Percentiles rank a stretch among this genome's conserved stretches.
These are phyloP conservation scores for Desmodesmus armatus DNA, from an alignment of 139 green algal species.

Conservation along the genomic window DNA sequence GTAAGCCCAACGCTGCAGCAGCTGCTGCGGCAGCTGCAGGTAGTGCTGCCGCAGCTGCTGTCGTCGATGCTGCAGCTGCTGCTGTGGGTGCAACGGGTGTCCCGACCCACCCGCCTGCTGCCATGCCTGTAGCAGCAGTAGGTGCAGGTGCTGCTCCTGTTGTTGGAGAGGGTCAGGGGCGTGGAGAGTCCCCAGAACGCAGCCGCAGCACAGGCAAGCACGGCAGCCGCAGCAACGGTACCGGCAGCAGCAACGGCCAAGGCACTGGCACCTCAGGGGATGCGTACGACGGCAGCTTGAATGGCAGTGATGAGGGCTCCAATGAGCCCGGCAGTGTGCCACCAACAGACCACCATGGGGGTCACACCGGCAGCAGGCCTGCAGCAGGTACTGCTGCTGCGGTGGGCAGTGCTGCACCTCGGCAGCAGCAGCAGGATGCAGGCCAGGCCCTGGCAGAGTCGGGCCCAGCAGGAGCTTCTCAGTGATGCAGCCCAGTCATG, in stretches of 20 bases:
- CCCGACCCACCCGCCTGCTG: not conserved
- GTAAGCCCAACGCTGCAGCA: not conserved
- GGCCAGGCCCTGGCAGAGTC: not conserved
- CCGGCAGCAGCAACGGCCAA: not conserved
- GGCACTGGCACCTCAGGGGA: conserved; percentile 52
- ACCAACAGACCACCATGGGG: conserved; percentile 39
- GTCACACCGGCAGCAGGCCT: not conserved
- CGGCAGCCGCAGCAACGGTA: conserved; percentile 25
- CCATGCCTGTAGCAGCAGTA: not conserved
- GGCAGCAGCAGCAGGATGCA: conserved; percentile 20
- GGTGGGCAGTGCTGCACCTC: conserved; percentile 1
- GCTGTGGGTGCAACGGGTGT: not conserved
- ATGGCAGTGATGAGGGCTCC: conserved; percentile 61
- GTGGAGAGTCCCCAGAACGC: conserved; percentile 14
- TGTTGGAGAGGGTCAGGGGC: not conserved
- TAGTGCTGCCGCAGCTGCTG: not conserved
- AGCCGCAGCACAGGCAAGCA: conserved; percentile 37
- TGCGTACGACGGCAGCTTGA: conserved; percentile 49
- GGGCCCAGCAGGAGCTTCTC: conserved; percentile 32
- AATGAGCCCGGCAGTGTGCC: conserved; percentile 62
- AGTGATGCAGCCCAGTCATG: conserved; percentile 19
- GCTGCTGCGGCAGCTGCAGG: conserved; percentile 5
- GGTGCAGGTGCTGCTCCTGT: not conserved
- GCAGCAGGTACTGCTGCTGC: not conserved
- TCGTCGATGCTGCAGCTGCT: not conserved